phyloP scores from a whole-genome alignment of 2,329 filamentous ascomycete species.

The Ophiognomonia clavigignenti-juglandacearum region DNA sequence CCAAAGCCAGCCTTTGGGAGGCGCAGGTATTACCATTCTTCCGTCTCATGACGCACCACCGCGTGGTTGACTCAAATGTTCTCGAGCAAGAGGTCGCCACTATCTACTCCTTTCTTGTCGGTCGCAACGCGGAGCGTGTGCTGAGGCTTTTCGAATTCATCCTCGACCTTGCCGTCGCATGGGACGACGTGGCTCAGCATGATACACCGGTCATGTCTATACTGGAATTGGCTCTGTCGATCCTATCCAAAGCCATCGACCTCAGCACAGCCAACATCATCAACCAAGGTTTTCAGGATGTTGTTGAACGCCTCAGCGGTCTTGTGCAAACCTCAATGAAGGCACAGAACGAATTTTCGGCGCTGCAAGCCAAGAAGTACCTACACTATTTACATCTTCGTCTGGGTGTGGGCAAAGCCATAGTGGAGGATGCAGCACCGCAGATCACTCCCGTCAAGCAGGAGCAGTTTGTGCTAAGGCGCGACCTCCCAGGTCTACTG shows the following conservation, averaged over 20 bases:
- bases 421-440: background rate
- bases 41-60: conserved; percentile 28
- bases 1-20: conserved; percentile 5
- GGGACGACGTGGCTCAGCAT: background rate
- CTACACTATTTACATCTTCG: conserved; percentile 12
- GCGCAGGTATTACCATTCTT: conserved; percentile 28
- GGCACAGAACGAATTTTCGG: background rate
- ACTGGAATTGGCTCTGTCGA: conserved; percentile 15
- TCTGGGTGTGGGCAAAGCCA: conserved; percentile 1
- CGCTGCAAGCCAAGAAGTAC: conserved; percentile 9
- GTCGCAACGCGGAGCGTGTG: conserved; percentile 27
- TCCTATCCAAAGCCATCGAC: conserved; percentile 18
- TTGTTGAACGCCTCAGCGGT: background rate
- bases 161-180: background rate
- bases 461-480: conserved; percentile 11
- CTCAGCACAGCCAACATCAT: conserved; percentile 17
- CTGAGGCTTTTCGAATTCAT: conserved; percentile 28
- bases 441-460: conserved; percentile 2
- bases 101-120: conserved; percentile 31
- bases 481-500: conserved; percentile 16
- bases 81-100: conserved; percentile 32
- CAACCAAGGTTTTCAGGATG: conserved; percentile 8
- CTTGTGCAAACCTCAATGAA: background rate
- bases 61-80: conserved; percentile 30
- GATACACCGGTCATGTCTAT: conserved; percentile 14